Conservation (phyloP, 2,329 filamentous ascomycete species). For the Ciborinia camelliae region DNA sequence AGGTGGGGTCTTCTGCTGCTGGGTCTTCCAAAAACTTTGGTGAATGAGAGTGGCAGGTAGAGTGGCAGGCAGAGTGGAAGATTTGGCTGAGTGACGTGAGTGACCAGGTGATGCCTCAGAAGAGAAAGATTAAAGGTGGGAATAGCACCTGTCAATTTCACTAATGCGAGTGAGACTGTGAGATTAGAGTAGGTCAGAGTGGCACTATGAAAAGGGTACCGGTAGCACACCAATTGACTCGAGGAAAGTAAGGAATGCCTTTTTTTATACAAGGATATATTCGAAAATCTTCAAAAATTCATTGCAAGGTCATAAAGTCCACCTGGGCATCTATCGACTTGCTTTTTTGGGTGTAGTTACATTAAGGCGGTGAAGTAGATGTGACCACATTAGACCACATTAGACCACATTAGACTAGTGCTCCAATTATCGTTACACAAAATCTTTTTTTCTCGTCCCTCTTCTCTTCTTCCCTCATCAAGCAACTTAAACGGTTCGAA, state of each 20-base stretch:
- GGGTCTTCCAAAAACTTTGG: not conserved
- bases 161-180: no score
- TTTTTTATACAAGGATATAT: no score
- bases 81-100: not conserved
- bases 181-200: no score
- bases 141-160: no score
- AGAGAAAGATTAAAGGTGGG: no score
- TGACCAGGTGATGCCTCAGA: not conserved
- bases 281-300: no score
- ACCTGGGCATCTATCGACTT: no score
- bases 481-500: conserved; percentile 35
- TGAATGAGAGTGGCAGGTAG: not conserved
- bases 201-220: no score
- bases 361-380: not conserved
- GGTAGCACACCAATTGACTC: no score
- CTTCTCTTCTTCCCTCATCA: conserved; percentile 19
- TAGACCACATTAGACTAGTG: not conserved
- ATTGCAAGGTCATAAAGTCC: no score
- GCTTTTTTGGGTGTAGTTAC: not conserved
- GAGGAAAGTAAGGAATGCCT: no score
- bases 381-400: not conserved
- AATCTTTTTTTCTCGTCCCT: not conserved
- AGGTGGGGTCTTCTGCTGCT: conserved; percentile 12
- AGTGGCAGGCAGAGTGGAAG: not conserved
- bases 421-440: not conserved